phyloP scores from a whole-genome alignment of 1,139 yeast species.

The Nakaseomyces kungkrabaensis region DNA sequence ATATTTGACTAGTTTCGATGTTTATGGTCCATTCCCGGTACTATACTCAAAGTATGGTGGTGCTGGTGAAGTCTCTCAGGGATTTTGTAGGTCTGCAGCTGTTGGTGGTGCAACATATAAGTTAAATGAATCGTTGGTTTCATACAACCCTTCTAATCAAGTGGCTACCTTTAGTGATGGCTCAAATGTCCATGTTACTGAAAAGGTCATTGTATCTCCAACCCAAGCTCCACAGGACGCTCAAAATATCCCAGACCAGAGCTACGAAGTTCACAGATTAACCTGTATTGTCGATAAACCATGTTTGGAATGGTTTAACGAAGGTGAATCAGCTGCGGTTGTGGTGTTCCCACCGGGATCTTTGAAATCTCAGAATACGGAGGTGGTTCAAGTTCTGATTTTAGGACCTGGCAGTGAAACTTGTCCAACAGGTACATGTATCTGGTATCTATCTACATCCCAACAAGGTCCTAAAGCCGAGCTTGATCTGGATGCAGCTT shows the following conservation, averaged over 20 bases:
- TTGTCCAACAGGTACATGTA: conserved; percentile 78
- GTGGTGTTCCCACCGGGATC: conserved; percentile 93
- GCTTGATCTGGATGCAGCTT: conserved; percentile 69
- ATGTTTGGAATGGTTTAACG: conserved; percentile 86
- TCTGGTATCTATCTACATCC: conserved; percentile 81
- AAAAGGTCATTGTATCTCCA: conserved; percentile 63
- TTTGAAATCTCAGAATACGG: conserved; percentile 52
- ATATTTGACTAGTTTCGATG: conserved; percentile 76
- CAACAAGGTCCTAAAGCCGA: conserved; percentile 67
- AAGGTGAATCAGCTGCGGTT: conserved; percentile 71
- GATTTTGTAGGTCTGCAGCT: conserved; percentile 95
- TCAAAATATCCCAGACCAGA: conserved; percentile 32
- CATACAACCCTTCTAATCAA: conserved; percentile 55
- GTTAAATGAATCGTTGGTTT: conserved; percentile 53
- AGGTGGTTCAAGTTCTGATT: conserved; percentile 76
- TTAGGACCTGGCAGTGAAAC: conserved; percentile 86
- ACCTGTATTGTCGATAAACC: conserved; percentile 77
- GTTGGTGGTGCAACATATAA: conserved; percentile 96
- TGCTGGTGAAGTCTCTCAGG: conserved; percentile 93
- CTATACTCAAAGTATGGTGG: conserved; percentile 90
- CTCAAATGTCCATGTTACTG: conserved; percentile 59
- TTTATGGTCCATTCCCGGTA: conserved; percentile 90
- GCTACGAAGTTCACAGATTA: conserved; percentile 56
- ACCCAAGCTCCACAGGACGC: conserved; percentile 50
- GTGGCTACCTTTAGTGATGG: conserved; percentile 73